Evolutionary conservation across 2,329 filamentous ascomycete species (phyloP).

Genomic region (Colletotrichum sp.): DNA sequence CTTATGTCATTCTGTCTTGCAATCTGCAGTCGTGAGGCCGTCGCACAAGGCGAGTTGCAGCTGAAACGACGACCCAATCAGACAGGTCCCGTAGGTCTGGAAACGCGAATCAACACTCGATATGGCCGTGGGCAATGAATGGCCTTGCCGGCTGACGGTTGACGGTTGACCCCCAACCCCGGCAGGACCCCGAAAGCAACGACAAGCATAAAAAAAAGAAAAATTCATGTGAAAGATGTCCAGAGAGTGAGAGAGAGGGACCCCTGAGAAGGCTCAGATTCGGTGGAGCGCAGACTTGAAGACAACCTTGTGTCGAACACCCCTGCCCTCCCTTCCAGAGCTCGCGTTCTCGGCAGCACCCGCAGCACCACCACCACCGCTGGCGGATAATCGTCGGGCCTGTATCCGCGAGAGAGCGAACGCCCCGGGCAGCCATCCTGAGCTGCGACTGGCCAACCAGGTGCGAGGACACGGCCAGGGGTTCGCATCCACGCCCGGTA

Average conservation of each 20-base stretch:
- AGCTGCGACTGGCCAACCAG: not conserved
- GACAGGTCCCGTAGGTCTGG: not conserved
- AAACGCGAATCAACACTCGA: not conserved
- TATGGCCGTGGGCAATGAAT: not conserved
- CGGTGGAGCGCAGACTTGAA: not conserved
- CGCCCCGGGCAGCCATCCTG: not conserved
- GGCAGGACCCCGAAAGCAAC: not conserved
- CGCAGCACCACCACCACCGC: not conserved
- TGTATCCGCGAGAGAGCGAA: not conserved
- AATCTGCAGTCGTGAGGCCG: not conserved
- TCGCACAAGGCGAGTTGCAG: slow-evolving; percentile 6
- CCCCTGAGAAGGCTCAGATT: not conserved
- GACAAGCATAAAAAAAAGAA: not conserved
- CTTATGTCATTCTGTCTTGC: not conserved
- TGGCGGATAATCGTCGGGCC: slow-evolving; percentile 7
- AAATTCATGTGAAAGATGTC: not conserved
- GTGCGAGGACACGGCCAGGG: not conserved
- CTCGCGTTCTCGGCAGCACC: slow-evolving; percentile 1
- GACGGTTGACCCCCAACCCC: not conserved
- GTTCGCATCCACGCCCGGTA: not conserved
- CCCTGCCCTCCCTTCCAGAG: not conserved
- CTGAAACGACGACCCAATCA: slow-evolving; percentile 1
- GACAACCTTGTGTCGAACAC: not conserved
- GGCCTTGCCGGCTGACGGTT: not conserved
- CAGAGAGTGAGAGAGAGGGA: not conserved